These are phyloP conservation scores for Arthrobotrys sinensis DNA, from an alignment of 2,329 filamentous ascomycete genomes.

Conservation along the genomic window DNA sequence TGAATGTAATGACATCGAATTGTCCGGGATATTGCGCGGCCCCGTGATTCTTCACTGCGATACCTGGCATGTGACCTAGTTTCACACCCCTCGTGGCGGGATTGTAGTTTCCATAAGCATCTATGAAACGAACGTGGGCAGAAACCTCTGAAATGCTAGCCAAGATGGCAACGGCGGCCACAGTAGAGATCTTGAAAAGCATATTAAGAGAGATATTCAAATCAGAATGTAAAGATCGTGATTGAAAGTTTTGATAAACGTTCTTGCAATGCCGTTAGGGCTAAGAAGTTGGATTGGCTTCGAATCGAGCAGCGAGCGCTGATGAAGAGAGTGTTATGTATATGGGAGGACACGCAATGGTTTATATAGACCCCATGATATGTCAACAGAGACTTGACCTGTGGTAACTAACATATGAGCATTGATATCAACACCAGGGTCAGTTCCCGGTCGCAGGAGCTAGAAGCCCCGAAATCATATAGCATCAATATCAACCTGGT, in stretches of 20 bases:
- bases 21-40: conserved; percentile 9
- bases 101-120: conserved; percentile 11
- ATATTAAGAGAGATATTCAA: not conserved
- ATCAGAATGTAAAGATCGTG: conserved; percentile 11
- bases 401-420: no score
- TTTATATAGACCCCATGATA: not conserved
- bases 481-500: not conserved
- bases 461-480: not conserved
- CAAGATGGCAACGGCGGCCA: conserved; percentile 11
- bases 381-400: not conserved
- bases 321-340: not conserved
- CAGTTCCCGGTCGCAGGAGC: not conserved
- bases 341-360: no score
- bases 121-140: conserved; percentile 23
- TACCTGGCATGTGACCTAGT: not conserved
- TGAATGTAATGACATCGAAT: conserved; percentile 17
- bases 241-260: conserved; percentile 6
- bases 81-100: not conserved
- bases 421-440: not conserved
- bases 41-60: conserved; percentile 14
- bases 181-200: conserved; percentile 6
- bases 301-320: not conserved
- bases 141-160: conserved; percentile 18
- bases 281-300: conserved; percentile 12
- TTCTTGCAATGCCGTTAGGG: conserved; percentile 18